A percentile compares a stretch with the other conserved stretches of the same genome.
phyloP scores from a whole-genome alignment of 306 rosid genomes.

The Glycine soja region DNA sequence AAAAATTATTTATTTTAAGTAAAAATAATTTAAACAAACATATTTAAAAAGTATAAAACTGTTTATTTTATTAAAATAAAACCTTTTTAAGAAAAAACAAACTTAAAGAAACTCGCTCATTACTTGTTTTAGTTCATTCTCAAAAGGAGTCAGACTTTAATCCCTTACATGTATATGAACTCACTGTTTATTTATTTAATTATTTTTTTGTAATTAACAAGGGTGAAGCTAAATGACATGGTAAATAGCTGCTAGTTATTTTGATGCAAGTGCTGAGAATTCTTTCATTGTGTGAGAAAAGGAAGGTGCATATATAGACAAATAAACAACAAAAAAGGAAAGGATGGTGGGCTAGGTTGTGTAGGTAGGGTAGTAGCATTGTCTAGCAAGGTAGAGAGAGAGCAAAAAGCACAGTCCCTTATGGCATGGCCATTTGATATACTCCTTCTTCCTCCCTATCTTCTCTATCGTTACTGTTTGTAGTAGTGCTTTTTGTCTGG shows the following conservation, averaged over 20 bases:
- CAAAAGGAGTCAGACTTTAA: background rate
- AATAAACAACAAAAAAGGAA: slow-evolving; percentile 44
- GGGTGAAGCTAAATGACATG: slow-evolving; percentile 24
- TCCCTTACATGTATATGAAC: background rate
- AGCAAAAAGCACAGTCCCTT: slow-evolving; percentile 42
- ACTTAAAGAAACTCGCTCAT: too few species aligned
- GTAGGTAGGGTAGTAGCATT: background rate
- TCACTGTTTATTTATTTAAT: too few species aligned
- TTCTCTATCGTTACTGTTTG: slow-evolving; percentile 16
- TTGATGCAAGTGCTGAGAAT: slow-evolving; percentile 40
- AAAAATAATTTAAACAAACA: too few species aligned
- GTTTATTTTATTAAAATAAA: too few species aligned
- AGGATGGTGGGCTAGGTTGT: slow-evolving; percentile 44
- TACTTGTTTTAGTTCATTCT: too few species aligned
- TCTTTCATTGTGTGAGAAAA: slow-evolving; percentile 26
- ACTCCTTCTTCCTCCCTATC: too few species aligned
- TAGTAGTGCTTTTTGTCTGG: slow-evolving; percentile 54
- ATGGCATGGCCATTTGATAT: background rate
- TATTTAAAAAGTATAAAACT: too few species aligned
- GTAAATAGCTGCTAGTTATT: slow-evolving; percentile 15
- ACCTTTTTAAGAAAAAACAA: too few species aligned
- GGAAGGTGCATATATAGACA: slow-evolving; percentile 41
- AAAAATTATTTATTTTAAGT: too few species aligned
- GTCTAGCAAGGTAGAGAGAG: background rate
- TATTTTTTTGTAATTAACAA: background rate